These are phyloP conservation scores for Conticribra weissflogii DNA, from an alignment of 108 stramenopile species.

Conservation along the genomic window DNA sequence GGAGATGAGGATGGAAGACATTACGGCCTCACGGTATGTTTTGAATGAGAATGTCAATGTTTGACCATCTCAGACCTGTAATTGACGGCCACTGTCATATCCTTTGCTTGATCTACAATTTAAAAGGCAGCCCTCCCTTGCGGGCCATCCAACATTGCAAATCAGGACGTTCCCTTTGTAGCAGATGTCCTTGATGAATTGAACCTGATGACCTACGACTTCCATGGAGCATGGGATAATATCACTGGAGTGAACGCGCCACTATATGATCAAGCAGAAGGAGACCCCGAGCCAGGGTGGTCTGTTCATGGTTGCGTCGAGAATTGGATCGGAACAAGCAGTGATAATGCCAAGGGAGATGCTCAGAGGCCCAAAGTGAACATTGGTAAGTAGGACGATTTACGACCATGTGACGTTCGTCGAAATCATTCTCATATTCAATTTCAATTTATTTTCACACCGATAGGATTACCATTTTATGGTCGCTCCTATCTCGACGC, in stretches of 20 bases:
- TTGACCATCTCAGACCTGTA: no score
- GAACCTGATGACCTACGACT: constrained; percentile 42
- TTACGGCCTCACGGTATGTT: constrained; percentile 30
- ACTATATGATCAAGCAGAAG: constrained; percentile 19
- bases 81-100: no score
- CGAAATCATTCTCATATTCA: background rate
- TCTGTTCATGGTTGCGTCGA: constrained; percentile 28
- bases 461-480: constrained; percentile 9
- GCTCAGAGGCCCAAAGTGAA: background rate
- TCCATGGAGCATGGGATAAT: constrained; percentile 40
- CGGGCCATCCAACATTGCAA: constrained; percentile 19
- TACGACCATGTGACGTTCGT: background rate
- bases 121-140: constrained; percentile 35
- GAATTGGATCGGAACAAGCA: constrained; percentile 11
- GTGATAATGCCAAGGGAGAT: background rate
- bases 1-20: constrained; percentile 4
- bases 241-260: constrained; percentile 35
- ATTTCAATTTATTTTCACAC: constrained; percentile 1
- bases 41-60: no score
- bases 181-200: constrained; percentile 23
- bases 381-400: background rate
- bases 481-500: constrained; percentile 20
- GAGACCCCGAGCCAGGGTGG: constrained; percentile 4
- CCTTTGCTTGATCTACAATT: no score
- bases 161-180: constrained; percentile 17